phyloP scores from a whole-genome alignment of 1,139 yeast species.

The Suhomyces bribrorum region DNA sequence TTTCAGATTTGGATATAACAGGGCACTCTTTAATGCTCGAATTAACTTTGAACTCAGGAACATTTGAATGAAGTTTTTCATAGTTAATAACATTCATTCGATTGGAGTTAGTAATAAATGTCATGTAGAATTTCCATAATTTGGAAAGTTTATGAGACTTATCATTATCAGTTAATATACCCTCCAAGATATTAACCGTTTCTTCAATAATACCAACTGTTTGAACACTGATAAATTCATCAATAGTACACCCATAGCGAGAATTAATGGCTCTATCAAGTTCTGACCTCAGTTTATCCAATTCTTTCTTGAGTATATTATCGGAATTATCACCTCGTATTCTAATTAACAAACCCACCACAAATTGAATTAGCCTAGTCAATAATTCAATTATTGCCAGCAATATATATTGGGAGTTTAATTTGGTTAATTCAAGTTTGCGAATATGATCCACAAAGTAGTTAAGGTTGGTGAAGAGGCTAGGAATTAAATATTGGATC shows the following conservation, averaged over 20 bases:
- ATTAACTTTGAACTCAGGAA: slow-evolving; percentile 29
- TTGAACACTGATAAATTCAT: slow-evolving; percentile 20
- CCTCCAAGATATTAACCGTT: slow-evolving; percentile 22
- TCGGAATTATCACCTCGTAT: slow-evolving; percentile 6
- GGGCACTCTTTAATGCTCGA: slow-evolving; percentile 18
- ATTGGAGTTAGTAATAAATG: slow-evolving; percentile 35
- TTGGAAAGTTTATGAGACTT: slow-evolving; percentile 32
- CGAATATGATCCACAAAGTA: slow-evolving; percentile 18
- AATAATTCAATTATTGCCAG: slow-evolving; percentile 34
- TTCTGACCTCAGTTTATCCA: slow-evolving; percentile 7
- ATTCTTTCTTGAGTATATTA: slow-evolving; percentile 5
- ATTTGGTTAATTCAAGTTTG: slow-evolving; percentile 13
- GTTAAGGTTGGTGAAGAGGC: slow-evolving; percentile 22
- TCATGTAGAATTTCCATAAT: slow-evolving; percentile 45
- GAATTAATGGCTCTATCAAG: slow-evolving; percentile 10
- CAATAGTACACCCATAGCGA: slow-evolving; percentile 14
- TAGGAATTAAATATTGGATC: slow-evolving; percentile 24
- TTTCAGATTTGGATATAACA: slow-evolving; percentile 10
- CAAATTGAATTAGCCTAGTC: slow-evolving; percentile 35
- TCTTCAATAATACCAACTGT: slow-evolving; percentile 24
- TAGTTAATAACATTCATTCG: slow-evolving; percentile 33
- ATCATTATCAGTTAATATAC: slow-evolving; percentile 20
- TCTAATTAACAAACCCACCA: slow-evolving; percentile 39
- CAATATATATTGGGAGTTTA: slow-evolving; percentile 27
- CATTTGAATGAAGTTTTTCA: slow-evolving; percentile 37